Evolutionary conservation across 2,329 filamentous ascomycete species (phyloP).

Genomic region (Scleromitrula shiraiana): DNA sequence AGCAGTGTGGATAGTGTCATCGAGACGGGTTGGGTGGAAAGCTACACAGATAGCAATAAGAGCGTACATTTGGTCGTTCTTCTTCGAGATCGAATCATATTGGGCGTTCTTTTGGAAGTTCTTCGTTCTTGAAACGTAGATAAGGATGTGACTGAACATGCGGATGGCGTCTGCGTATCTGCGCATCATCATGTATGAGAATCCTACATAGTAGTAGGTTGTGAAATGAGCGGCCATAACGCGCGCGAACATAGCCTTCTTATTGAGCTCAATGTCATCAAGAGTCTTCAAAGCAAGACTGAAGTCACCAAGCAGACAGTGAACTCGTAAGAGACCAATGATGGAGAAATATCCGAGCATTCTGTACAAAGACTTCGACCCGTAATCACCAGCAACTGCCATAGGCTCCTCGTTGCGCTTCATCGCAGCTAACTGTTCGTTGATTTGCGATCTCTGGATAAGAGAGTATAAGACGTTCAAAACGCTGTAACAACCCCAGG

Average conservation of each 20-base stretch:
- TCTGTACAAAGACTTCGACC: slow-evolving; percentile 86
- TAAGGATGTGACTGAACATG: slow-evolving; percentile 99
- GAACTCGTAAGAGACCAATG: slow-evolving; percentile 90
- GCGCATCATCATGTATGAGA: slow-evolving; percentile 99
- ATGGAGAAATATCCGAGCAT: slow-evolving; percentile 99
- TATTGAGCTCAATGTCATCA: slow-evolving; percentile 99
- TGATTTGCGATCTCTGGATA: slow-evolving; percentile 96
- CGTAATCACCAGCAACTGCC: slow-evolving; percentile 89
- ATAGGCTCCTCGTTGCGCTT: slow-evolving; percentile 88
- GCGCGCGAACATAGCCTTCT: slow-evolving; percentile 99
- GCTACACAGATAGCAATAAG: slow-evolving; percentile 98
- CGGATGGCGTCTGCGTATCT: slow-evolving; percentile 98
- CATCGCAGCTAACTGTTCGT: slow-evolving; percentile 90
- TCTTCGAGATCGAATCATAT: slow-evolving; percentile 98
- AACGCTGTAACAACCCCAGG: slow-evolving; percentile 98
- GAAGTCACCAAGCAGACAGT: slow-evolving; percentile 95
- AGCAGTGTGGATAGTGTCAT: slow-evolving; percentile 98
- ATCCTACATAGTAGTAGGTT: slow-evolving; percentile 99
- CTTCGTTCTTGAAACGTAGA: slow-evolving; percentile 98
- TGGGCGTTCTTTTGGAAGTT: slow-evolving; percentile 99
- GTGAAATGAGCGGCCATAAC: slow-evolving; percentile 99
- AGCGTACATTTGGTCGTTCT: slow-evolving; percentile 99
- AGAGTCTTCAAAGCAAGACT: slow-evolving; percentile 97
- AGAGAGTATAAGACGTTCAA: slow-evolving; percentile 99
- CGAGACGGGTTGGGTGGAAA: slow-evolving; percentile 92